phyloP scores from a whole-genome alignment of 2,329 filamentous ascomycete species.

The Aureobasidium sp. region DNA sequence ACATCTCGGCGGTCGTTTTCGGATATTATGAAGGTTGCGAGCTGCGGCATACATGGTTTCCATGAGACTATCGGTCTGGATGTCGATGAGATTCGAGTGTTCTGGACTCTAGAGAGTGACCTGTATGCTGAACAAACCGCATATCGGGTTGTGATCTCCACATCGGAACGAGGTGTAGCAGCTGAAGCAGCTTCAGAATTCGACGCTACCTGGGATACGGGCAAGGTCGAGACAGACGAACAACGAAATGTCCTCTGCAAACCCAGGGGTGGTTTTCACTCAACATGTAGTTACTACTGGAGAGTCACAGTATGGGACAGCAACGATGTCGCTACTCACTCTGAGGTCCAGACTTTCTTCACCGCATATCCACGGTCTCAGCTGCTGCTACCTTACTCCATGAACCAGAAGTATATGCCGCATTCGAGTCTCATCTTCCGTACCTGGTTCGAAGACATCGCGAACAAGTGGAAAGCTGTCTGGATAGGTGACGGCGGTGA shows the following conservation, averaged over 20 bases:
- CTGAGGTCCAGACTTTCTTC: constrained; percentile 29
- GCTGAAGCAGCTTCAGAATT: background rate
- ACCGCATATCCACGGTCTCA: constrained; percentile 31
- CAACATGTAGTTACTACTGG: constrained; percentile 31
- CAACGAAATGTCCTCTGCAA: constrained; percentile 26
- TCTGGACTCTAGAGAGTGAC: constrained; percentile 26
- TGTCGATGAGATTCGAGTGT: constrained; percentile 29
- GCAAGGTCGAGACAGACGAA: constrained; percentile 16
- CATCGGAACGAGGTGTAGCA: background rate
- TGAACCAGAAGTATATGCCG: constrained; percentile 35
- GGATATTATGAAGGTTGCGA: constrained; percentile 18
- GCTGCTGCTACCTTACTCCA: constrained; percentile 32
- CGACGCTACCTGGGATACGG: constrained; percentile 18
- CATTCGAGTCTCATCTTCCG: constrained; percentile 35
- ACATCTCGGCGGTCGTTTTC: background rate
- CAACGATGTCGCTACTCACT: constrained; percentile 20
- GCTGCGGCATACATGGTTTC: constrained; percentile 33
- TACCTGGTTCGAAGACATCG: constrained; percentile 34
- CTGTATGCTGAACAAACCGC: constrained; percentile 27
- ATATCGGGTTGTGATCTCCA: constrained; percentile 21
- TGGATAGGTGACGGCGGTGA: constrained; percentile 34
- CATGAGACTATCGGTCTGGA: constrained; percentile 33
- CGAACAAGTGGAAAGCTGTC: constrained; percentile 33
- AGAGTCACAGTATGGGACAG: constrained; percentile 31
- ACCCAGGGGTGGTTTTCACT: constrained; percentile 27